A percentile compares a stretch with the other conserved stretches of the same genome.
phyloP scores from a whole-genome alignment of 108 stramenopile genomes.

The Cyclotella kingstonii region DNA sequence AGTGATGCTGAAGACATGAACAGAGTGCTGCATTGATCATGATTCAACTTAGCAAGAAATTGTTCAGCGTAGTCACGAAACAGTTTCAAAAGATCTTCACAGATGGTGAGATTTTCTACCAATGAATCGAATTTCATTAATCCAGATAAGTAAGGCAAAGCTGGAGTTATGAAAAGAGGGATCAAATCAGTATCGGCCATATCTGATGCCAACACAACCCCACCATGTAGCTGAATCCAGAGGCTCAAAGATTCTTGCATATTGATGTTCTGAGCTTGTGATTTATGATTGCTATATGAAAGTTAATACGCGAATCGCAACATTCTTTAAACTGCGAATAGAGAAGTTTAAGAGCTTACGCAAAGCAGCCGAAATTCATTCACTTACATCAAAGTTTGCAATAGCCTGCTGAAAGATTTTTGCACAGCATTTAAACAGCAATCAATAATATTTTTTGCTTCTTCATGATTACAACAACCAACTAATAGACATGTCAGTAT shows the following conservation, averaged over 20 bases:
- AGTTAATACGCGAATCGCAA: no score
- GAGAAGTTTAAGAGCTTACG: no score
- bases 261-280: conserved; percentile 50
- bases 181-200: conserved; percentile 73
- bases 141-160: conserved; percentile 68
- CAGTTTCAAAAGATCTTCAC: conserved; percentile 61
- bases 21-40: conserved; percentile 59
- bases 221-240: conserved; percentile 69
- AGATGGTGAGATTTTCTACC: conserved; percentile 76
- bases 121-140: conserved; percentile 62
- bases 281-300: conserved; percentile 49
- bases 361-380: conserved; percentile 6
- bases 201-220: conserved; percentile 72
- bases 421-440: conserved; percentile 63
- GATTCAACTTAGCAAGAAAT: conserved; percentile 67
- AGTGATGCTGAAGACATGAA: conserved; percentile 71
- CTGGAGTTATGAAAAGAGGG: conserved; percentile 73
- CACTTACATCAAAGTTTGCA: conserved; percentile 61
- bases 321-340: no score
- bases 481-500: conserved; percentile 68
- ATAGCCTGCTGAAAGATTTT: conserved; percentile 60
- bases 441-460: conserved; percentile 48
- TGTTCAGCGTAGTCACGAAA: conserved; percentile 85
- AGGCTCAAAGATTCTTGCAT: conserved; percentile 73
- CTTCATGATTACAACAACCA: conserved; percentile 59